These are phyloP conservation scores for Botryotinia narcissicola DNA, from an alignment of 2,329 filamentous ascomycete species.

Conservation along the genomic window DNA sequence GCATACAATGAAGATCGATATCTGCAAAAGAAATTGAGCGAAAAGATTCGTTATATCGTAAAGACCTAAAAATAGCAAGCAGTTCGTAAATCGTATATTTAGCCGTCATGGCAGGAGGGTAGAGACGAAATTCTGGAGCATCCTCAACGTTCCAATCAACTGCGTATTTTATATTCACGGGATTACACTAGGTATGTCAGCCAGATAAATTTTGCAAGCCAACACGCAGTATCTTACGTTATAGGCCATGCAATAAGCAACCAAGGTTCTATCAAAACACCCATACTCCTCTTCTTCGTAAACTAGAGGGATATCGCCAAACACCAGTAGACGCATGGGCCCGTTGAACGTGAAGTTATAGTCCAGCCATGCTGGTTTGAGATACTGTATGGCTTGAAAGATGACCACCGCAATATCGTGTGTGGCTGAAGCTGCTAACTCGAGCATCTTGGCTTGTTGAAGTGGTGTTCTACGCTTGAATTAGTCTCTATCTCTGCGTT, in stretches of 20 bases:
- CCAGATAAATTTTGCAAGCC: constrained; percentile 5
- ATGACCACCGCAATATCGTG: constrained; percentile 63
- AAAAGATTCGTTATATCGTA: constrained; percentile 71
- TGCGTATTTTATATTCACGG: constrained; percentile 63
- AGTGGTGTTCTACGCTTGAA: constrained; percentile 45
- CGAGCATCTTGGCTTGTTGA: constrained; percentile 52
- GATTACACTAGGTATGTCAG: constrained; percentile 44
- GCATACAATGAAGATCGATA: constrained; percentile 62
- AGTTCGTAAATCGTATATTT: constrained; percentile 61
- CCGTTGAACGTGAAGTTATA: constrained; percentile 62
- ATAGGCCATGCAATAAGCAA: constrained; percentile 68
- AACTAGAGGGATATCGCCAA: constrained; percentile 44
- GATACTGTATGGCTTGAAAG: constrained; percentile 57
- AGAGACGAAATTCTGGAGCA: constrained; percentile 62
- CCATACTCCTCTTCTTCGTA: constrained; percentile 58
- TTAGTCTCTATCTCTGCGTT: constrained; percentile 1
- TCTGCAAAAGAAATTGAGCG: constrained; percentile 64
- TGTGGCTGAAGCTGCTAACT: constrained; percentile 62
- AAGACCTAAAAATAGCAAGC: constrained; percentile 65
- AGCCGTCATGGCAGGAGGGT: constrained; percentile 52
- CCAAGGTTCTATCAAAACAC: constrained; percentile 63
- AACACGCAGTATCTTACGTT: constrained; percentile 43
- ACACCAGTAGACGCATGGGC: constrained; percentile 53
- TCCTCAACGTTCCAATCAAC: constrained; percentile 63
- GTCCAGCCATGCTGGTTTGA: constrained; percentile 64